Conservation (phyloP, 306 rosid genomes). For the Elaeagnus macrophylla region DNA sequence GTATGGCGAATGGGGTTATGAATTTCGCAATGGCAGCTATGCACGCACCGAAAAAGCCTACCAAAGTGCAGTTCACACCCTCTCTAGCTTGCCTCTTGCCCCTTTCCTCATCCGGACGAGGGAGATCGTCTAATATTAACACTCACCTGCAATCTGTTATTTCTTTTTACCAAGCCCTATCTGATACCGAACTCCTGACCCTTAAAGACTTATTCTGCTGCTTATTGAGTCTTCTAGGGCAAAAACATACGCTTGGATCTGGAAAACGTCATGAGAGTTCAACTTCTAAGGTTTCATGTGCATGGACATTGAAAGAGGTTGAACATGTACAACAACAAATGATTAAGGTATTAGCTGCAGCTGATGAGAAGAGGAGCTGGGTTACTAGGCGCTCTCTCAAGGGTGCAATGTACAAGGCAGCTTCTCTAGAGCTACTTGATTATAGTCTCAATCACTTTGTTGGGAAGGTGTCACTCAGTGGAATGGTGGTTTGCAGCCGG, state of each 20-base stretch:
- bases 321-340: conserved; percentile 43
- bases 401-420: conserved; percentile 37
- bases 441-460: conserved; percentile 46
- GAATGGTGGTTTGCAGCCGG: conserved; percentile 34
- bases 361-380: conserved; percentile 34
- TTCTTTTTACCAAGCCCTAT: conserved; percentile 47
- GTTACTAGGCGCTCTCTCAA: conserved; percentile 44
- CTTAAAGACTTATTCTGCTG: conserved; percentile 54
- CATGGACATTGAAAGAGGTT: conserved; percentile 50
- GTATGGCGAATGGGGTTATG: conserved; percentile 75
- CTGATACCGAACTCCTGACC: conserved; percentile 32
- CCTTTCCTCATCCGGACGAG: conserved; percentile 34
- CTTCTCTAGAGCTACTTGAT: conserved; percentile 55
- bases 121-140: conserved; percentile 5
- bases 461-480: conserved; percentile 39
- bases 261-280: conserved; percentile 8
- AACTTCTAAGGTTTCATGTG: conserved; percentile 26
- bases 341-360: conserved; percentile 43
- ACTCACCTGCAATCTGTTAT: conserved; percentile 40
- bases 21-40: conserved; percentile 63
- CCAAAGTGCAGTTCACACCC: conserved; percentile 36
- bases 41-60: conserved; percentile 53
- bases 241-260: conserved; percentile 5
- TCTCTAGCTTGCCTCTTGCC: conserved; percentile 33
- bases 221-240: conserved; percentile 24